Evolutionary conservation across 192 early-diverging fungal genomes (phyloP).

Genomic region (Coemansia sp.): DNA sequence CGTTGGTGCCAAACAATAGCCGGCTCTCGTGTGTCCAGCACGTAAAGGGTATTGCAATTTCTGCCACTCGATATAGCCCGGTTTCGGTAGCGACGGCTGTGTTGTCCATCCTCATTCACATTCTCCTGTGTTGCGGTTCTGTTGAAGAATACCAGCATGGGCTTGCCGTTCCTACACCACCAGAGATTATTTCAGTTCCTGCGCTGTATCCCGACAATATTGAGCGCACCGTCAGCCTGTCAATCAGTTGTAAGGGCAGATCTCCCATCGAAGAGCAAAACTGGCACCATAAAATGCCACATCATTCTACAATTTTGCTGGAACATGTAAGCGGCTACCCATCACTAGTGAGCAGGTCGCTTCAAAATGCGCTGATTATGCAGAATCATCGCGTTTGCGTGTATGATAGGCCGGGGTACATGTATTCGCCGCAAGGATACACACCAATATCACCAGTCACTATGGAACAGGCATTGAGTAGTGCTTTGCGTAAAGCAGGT

Average conservation of each 20-base stretch:
- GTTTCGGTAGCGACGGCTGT: background rate
- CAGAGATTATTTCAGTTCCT: background rate
- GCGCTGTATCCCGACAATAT: conserved; percentile 15
- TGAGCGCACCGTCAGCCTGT: conserved; percentile 14
- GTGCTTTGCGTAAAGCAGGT: conserved; percentile 11
- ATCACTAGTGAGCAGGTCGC: conserved; percentile 23
- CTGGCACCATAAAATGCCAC: background rate
- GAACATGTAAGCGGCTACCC: conserved; percentile 40
- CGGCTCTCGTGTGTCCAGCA: background rate
- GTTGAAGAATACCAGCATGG: conserved; percentile 12
- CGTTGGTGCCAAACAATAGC: background rate
- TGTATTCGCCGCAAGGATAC: conserved; percentile 43
- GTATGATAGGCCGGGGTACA: conserved; percentile 47
- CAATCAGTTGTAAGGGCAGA: conserved; percentile 28
- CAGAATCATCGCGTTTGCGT: conserved; percentile 35
- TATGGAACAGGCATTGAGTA: conserved; percentile 21
- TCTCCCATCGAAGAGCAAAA: background rate
- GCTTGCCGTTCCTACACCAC: background rate
- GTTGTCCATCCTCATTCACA: conserved; percentile 12
- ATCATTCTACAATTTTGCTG: conserved; percentile 35
- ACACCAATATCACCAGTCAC: conserved; percentile 17
- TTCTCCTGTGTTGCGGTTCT: conserved; percentile 11
- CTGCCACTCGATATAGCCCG: conserved; percentile 3
- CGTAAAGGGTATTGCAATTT: background rate
- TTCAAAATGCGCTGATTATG: conserved; percentile 21